These are phyloP conservation scores for Pythium monospermum DNA, from an alignment of 352 stramenopile species.

Conservation along the genomic window DNA sequence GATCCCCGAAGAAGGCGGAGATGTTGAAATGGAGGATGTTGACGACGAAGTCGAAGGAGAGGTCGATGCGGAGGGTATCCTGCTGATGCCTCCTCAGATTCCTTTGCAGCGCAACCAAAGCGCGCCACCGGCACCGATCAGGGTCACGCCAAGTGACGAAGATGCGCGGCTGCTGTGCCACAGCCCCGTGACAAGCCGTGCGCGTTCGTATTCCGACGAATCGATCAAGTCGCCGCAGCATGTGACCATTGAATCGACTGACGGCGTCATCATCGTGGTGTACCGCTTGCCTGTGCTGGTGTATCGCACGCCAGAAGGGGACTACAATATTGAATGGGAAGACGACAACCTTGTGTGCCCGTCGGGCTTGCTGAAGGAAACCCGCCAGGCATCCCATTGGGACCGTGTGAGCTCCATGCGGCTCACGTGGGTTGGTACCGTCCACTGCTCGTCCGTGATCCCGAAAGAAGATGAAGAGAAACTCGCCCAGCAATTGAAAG, in stretches of 20 bases:
- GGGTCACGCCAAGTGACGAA: conserved; percentile 14
- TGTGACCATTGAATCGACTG: conserved; percentile 89
- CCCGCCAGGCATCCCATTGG: conserved; percentile 47
- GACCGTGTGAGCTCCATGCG: conserved; percentile 74
- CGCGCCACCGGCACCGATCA: conserved; percentile 13
- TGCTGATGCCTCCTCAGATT: conserved; percentile 15
- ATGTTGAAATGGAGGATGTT: conserved; percentile 27
- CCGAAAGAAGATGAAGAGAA: conserved; percentile 81
- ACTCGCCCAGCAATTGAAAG: conserved; percentile 62
- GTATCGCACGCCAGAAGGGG: conserved; percentile 50
- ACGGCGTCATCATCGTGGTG: conserved; percentile 96
- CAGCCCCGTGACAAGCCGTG: conserved; percentile 40
- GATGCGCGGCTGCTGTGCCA: conserved; percentile 21
- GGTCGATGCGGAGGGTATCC: conserved; percentile 5
- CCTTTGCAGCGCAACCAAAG: conserved; percentile 22
- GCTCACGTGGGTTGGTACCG: conserved; percentile 81
- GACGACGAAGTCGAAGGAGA: conserved; percentile 15
- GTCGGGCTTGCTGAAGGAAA: conserved; percentile 70
- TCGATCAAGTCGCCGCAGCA: conserved; percentile 62
- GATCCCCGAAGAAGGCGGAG: conserved; percentile 47
- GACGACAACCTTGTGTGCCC: conserved; percentile 86
- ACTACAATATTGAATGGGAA: conserved; percentile 85
- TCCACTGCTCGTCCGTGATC: conserved; percentile 72
- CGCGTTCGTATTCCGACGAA: conserved; percentile 54
- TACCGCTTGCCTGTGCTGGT: conserved; percentile 95